These are phyloP conservation scores for Lepiota venenata DNA, from an alignment of 768 basidiomycete genomes.

Conservation along the genomic window DNA sequence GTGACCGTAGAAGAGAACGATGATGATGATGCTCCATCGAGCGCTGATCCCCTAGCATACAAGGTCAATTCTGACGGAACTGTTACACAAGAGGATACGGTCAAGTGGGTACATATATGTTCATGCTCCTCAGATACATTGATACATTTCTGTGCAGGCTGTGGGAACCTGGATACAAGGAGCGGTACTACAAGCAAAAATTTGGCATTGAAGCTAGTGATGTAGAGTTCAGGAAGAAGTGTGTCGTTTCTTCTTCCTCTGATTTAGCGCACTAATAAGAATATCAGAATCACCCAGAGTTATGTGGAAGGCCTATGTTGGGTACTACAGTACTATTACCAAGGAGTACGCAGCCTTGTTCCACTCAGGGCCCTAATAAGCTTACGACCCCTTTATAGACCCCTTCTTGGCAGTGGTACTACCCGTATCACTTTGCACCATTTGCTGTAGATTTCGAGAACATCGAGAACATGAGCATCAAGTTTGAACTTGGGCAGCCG, in stretches of 20 bases:
- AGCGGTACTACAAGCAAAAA: constrained; percentile 93
- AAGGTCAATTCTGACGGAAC: constrained; percentile 90
- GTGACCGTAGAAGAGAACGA: constrained; percentile 49
- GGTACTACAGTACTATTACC: constrained; percentile 98
- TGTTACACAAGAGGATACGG: constrained; percentile 90
- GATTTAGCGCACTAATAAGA: background rate
- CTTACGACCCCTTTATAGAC: constrained; percentile 42
- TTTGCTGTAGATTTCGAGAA: constrained; percentile 94
- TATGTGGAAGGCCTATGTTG: constrained; percentile 95
- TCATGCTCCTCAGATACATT: constrained; percentile 1
- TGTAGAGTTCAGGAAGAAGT: constrained; percentile 70
- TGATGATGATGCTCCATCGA: constrained; percentile 41
- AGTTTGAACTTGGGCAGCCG: constrained; percentile 77
- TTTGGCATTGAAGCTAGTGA: constrained; percentile 79
- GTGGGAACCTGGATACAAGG: constrained; percentile 95
- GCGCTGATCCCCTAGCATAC: constrained; percentile 40
- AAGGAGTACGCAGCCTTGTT: constrained; percentile 64
- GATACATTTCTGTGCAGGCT: constrained; percentile 46
- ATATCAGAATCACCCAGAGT: constrained; percentile 63
- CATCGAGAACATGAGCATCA: constrained; percentile 72
- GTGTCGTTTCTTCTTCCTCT: constrained; percentile 21
- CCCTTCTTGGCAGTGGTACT: constrained; percentile 98
- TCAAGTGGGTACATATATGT: constrained; percentile 59
- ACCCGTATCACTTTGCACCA: constrained; percentile 97
- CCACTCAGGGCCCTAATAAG: constrained; percentile 8